Conservation (phyloP, 306 rosid species). For the Cucurbita moschata region DNA sequence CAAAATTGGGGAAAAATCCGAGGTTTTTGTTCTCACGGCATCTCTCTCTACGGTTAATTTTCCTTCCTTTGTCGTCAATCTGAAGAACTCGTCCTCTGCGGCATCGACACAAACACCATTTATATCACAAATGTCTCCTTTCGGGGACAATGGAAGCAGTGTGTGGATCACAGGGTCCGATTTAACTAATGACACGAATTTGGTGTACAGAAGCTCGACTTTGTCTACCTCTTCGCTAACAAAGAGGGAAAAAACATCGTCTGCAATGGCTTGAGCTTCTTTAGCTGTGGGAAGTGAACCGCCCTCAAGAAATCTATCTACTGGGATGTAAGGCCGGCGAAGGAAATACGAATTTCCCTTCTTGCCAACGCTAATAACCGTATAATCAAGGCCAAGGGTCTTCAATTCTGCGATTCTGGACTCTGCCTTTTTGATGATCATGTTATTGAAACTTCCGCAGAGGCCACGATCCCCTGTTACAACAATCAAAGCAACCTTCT, state of each 20-base stretch:
- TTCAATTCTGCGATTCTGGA: slow-evolving; percentile 49
- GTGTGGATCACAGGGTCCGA: slow-evolving; percentile 73
- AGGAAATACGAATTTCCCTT: slow-evolving; percentile 69
- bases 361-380: slow-evolving; percentile 64
- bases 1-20: slow-evolving; percentile 52
- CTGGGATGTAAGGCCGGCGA: slow-evolving; percentile 73
- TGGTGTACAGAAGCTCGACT: slow-evolving; percentile 72
- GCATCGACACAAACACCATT: slow-evolving; percentile 81
- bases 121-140: slow-evolving; percentile 74
- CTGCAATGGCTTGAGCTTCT: slow-evolving; percentile 89
- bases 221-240: slow-evolving; percentile 80
- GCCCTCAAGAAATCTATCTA: slow-evolving; percentile 57
- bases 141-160: slow-evolving; percentile 77
- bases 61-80: slow-evolving; percentile 78
- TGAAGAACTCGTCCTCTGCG: slow-evolving; percentile 75
- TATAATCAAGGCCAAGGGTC: slow-evolving; percentile 42
- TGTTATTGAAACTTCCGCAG: slow-evolving; percentile 62
- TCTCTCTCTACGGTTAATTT: slow-evolving; percentile 72
- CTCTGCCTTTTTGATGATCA: slow-evolving; percentile 56
- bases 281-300: slow-evolving; percentile 61
- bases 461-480: slow-evolving; percentile 84
- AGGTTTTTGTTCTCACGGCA: slow-evolving; percentile 27
- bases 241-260: slow-evolving; percentile 72
- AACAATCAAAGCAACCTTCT: slow-evolving; percentile 65
- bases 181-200: slow-evolving; percentile 69